A percentile compares a stretch with the other conserved stretches of the same genome.
These are phyloP conservation scores for Fusarium illudens DNA, from an alignment of 2,329 filamentous ascomycete species.

Conservation along the genomic window DNA sequence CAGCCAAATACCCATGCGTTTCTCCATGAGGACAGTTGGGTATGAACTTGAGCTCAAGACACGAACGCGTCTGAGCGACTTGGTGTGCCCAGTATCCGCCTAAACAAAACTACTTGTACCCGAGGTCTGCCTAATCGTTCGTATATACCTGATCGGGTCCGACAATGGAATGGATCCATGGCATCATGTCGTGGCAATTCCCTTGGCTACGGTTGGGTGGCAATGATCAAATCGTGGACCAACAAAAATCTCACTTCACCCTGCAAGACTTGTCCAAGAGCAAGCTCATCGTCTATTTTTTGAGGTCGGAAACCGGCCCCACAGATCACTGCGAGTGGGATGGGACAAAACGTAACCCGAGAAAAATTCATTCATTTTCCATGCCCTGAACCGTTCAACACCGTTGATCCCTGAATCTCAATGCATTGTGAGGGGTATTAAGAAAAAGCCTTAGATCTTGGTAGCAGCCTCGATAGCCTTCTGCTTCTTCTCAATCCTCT, in stretches of 20 bases:
- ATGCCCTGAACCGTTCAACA: constrained; percentile 54
- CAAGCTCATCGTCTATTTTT: constrained; percentile 50
- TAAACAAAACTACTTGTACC: too few species aligned
- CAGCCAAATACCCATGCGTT: too few species aligned
- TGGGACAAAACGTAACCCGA: constrained; percentile 46
- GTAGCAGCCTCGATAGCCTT: constrained; percentile 94
- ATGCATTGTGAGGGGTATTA: constrained; percentile 52
- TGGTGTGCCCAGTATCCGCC: too few species aligned
- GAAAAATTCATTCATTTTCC: constrained; percentile 54
- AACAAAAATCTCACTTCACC: constrained; percentile 13
- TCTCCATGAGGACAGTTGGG: too few species aligned
- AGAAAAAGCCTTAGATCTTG: constrained; percentile 81
- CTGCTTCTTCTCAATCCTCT: constrained; percentile 81
- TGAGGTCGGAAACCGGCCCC: constrained; percentile 39
- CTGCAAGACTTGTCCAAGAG: constrained; percentile 36
- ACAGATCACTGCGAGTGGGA: constrained; percentile 42
- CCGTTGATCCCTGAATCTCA: constrained; percentile 51
- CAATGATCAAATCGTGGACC: neutral
- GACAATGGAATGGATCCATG: neutral
- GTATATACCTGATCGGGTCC: neutral
- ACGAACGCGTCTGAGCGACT: too few species aligned
- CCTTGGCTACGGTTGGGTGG: neutral
- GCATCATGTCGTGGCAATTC: neutral
- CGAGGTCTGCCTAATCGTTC: neutral
- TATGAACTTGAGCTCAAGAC: too few species aligned